Percentiles rank a stretch among this genome's conserved stretches.
phyloP scores from a whole-genome alignment of 441 rosid genomes.

The Arabidopsis hybrid region DNA sequence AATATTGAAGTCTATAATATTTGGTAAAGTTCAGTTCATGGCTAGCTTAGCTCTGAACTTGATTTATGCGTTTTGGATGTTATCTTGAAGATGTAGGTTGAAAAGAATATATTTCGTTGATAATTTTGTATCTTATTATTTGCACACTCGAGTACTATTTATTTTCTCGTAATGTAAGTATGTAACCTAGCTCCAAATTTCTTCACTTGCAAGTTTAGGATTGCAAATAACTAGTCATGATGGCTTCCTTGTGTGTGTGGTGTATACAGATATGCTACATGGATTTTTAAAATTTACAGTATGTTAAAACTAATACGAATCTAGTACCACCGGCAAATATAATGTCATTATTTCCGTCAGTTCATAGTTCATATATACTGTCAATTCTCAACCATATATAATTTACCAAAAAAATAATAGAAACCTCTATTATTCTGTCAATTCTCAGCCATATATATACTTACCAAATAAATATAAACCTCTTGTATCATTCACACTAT shows the following conservation, averaged over 20 bases:
- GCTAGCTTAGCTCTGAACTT: neutral
- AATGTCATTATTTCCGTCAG: constrained; percentile 10
- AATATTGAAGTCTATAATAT: neutral
- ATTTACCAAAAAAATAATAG: too few relatives aligned
- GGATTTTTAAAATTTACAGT: neutral
- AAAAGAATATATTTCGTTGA: too few relatives aligned
- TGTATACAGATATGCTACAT: neutral
- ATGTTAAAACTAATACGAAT: neutral
- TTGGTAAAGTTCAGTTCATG: neutral
- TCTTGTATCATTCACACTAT: neutral
- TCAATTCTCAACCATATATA: constrained; percentile 5
- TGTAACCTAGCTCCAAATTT: too few relatives aligned
- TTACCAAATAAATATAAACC: neutral
- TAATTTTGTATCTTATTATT: too few relatives aligned
- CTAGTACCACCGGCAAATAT: constrained; percentile 30
- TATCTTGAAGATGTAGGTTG: too few relatives aligned
- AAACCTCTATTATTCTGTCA: too few relatives aligned
- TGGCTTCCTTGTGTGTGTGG: too few relatives aligned
- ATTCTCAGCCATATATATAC: neutral
- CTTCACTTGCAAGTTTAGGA: too few relatives aligned
- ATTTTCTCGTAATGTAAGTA: too few relatives aligned
- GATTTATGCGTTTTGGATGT: too few relatives aligned
- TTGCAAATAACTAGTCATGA: too few relatives aligned
- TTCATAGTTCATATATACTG: constrained; percentile 7
- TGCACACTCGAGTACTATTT: too few relatives aligned